These are phyloP conservation scores for Mortierella sp. DNA, from an alignment of 371 early-diverging fungal species.

Conservation along the genomic window DNA sequence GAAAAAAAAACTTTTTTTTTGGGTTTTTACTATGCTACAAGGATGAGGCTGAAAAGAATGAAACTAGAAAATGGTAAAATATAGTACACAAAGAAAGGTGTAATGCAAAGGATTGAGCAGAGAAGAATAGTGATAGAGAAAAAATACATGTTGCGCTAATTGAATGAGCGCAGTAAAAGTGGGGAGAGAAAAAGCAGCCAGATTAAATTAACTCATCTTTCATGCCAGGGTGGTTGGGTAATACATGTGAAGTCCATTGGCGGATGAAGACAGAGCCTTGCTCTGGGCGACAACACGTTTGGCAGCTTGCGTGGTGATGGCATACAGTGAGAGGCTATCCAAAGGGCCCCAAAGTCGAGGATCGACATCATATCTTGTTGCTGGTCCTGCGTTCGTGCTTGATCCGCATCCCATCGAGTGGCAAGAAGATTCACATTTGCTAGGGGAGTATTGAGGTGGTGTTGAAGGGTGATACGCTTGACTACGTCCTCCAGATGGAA, in stretches of 20 bases:
- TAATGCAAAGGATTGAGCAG: not conserved
- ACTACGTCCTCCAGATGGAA: not conserved
- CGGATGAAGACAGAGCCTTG: conserved; percentile 45
- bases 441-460: conserved; percentile 25
- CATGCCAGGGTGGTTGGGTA: conserved; percentile 43
- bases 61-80: not conserved
- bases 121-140: not conserved
- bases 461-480: conserved; percentile 20
- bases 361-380: conserved; percentile 31
- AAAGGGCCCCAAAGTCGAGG: conserved; percentile 45
- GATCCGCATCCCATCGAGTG: conserved; percentile 21
- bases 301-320: conserved; percentile 50
- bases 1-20: not conserved
- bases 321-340: conserved; percentile 45
- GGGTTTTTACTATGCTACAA: not conserved
- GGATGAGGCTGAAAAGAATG: not conserved
- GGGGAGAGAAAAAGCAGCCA: not conserved
- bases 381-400: not conserved
- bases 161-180: not conserved
- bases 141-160: conserved; percentile 2
- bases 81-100: not conserved
- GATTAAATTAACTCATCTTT: not conserved
- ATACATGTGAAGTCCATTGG: conserved; percentile 36
- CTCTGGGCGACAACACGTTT: conserved; percentile 53
- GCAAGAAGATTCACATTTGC: conserved; percentile 18